Percentiles rank a stretch among this genome's conserved stretches.
Conservation (phyloP, 225 moss, liverwort and hornwort species). For the Pleurozium schreberi region DNA sequence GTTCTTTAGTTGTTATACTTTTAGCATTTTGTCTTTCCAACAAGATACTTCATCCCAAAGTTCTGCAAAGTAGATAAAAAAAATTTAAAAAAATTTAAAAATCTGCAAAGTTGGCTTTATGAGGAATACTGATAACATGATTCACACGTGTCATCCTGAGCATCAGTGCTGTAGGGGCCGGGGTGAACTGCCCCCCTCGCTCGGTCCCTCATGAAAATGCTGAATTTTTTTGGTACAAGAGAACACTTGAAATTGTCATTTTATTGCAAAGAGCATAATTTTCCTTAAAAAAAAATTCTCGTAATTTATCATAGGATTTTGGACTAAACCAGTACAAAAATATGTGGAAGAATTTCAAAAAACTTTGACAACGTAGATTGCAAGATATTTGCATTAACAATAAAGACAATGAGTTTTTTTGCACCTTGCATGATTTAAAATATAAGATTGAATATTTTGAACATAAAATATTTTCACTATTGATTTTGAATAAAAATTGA, state of each 20-base stretch:
- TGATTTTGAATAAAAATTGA: background rate
- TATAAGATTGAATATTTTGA: background rate
- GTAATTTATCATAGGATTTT: too few species aligned
- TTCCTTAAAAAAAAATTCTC: too few species aligned
- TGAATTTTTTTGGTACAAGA: too few species aligned
- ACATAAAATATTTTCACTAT: background rate
- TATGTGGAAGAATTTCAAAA: background rate
- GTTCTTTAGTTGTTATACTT: background rate
- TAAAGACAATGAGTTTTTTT: background rate
- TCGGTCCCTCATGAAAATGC: too few species aligned
- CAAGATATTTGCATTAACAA: background rate
- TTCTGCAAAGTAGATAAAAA: background rate
- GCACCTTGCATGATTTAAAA: background rate
- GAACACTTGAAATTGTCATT: background rate
- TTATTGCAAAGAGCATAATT: rapidly evolving
- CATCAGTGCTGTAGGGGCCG: background rate
- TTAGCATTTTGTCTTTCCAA: background rate
- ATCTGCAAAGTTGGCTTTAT: background rate
- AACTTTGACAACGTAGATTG: background rate
- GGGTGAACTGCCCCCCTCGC: too few species aligned
- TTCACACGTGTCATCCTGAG: background rate
- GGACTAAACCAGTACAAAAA: too few species aligned
- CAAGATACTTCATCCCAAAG: background rate
- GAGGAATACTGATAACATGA: background rate
- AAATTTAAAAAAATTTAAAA: too few species aligned